Base-by-base conservation (phyloP, 495 filamentous ascomycete genomes). In the Chlorociboria aeruginascens region DNA sequence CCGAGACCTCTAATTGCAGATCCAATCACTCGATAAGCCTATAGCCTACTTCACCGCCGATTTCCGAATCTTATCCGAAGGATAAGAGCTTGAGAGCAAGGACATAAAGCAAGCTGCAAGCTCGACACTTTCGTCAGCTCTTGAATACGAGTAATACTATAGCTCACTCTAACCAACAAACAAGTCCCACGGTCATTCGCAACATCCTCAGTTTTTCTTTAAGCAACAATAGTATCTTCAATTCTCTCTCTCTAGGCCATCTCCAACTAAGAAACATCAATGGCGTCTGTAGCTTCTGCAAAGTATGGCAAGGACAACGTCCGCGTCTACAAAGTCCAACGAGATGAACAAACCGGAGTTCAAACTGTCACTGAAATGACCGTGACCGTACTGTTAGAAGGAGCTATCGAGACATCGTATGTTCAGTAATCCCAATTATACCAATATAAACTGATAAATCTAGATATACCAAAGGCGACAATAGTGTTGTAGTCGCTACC, bases 281-380 rank as follows among this genome's bases (percentile, higher is more conserved):
- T 79, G 76, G 64, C 78, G 47, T 64, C 70, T 57, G 68, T 93
- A 46, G 71, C 80, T 50, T 72, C 84, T 62, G 85, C 86, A 60
- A 80, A 82, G 59, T 93, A 93, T 66, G 86, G 86, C 70, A 93
- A 93, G 79, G 90, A 96, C 76, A 97, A 98, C 73, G 83, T 98
- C 73, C 88, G 92, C 60, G 81, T 98, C 52, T 89, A 82, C 76
- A 97, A 98, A 68, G 87, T 95, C 58, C 74, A 92, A 55, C 74
- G 77, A 48, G 79, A 96, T 62, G 75, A 77, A 60, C 70, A 77
- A 58, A 83, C 85, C 10, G 78, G 80, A 30, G 69, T 74, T 3
- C 92, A 98, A 64, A 81, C 81, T 7, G 88, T 96, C 40, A 83
- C 85, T 35, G 92, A 98, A 64, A 93, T 94, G 85, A 95, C 89